Percentiles rank a stretch among this genome's conserved stretches.
Conservation (phyloP, 2,329 filamentous ascomycete genomes). For the Diaporthe citriasiana region DNA sequence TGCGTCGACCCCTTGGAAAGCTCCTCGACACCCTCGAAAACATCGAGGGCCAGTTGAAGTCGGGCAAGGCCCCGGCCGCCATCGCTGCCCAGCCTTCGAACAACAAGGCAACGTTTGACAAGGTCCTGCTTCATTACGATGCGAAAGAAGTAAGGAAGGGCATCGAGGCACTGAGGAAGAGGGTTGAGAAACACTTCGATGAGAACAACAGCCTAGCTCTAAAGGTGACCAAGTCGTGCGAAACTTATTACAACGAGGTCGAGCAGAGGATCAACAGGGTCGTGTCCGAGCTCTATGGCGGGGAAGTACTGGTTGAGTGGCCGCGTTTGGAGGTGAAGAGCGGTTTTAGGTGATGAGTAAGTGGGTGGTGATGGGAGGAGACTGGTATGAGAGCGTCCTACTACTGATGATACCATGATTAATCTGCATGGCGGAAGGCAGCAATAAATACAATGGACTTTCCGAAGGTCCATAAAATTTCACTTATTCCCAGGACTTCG, state of each 20-base stretch:
- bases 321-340: constrained; percentile 73
- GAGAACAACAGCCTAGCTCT: constrained; percentile 75
- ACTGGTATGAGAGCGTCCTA: background rate
- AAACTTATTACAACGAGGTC: constrained; percentile 73
- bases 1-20: constrained; percentile 90
- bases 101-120: constrained; percentile 86
- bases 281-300: constrained; percentile 74
- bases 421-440: constrained; percentile 21
- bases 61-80: constrained; percentile 70
- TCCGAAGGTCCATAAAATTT: background rate
- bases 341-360: constrained; percentile 59
- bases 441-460: constrained; percentile 6
- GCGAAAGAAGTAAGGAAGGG: constrained; percentile 88
- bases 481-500: background rate
- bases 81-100: constrained; percentile 88
- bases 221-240: constrained; percentile 72
- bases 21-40: constrained; percentile 93
- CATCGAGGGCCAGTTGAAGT: constrained; percentile 79
- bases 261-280: constrained; percentile 72
- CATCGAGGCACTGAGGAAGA: constrained; percentile 89
- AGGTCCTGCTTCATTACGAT: constrained; percentile 85
- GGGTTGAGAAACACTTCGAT: constrained; percentile 97
- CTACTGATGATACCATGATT: constrained; percentile 23
- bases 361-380: constrained; percentile 20
- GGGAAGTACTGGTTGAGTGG: constrained; percentile 76